Evolutionary conservation across 495 filamentous ascomycete genomes (phyloP).

Genomic region (Aspergillus affinis): DNA sequence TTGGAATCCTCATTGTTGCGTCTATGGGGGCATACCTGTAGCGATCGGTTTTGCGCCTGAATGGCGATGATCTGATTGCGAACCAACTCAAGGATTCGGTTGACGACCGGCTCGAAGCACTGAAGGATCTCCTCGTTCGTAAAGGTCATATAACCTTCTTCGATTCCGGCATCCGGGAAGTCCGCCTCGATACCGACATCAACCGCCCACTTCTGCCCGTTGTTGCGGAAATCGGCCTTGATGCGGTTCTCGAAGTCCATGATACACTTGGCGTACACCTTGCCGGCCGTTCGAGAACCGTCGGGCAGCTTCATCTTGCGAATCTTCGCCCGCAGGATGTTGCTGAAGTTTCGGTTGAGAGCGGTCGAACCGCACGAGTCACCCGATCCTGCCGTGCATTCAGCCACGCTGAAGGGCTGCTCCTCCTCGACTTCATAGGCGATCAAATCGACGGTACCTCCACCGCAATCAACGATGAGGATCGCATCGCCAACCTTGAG

Average conservation of each 20-base stretch:
- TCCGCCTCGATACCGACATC: conserved; percentile 78
- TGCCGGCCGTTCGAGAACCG: conserved; percentile 71
- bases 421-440: conserved; percentile 82
- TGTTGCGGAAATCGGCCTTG: conserved; percentile 81
- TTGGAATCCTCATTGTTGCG: not conserved
- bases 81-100: conserved; percentile 73
- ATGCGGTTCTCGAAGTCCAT: conserved; percentile 85
- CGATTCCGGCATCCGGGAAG: conserved; percentile 76
- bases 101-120: conserved; percentile 79
- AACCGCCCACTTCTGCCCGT: conserved; percentile 81
- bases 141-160: conserved; percentile 82
- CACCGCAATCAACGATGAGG: conserved; percentile 77
- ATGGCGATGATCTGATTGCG: conserved; percentile 82
- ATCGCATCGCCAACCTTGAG: conserved; percentile 75
- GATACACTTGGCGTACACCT: conserved; percentile 80
- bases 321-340: conserved; percentile 77
- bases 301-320: conserved; percentile 82
- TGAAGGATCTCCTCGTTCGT: conserved; percentile 80
- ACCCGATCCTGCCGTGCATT: conserved; percentile 75
- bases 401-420: conserved; percentile 71
- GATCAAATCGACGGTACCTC: conserved; percentile 78
- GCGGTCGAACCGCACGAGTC: conserved; percentile 78
- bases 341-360: conserved; percentile 79
- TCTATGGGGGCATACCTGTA: conserved; percentile 56
- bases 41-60: conserved; percentile 67